A percentile compares a stretch with the other conserved stretches of the same genome.
phyloP scores from a whole-genome alignment of 2,329 filamentous ascomycete genomes.

The Didymella glomerata region DNA sequence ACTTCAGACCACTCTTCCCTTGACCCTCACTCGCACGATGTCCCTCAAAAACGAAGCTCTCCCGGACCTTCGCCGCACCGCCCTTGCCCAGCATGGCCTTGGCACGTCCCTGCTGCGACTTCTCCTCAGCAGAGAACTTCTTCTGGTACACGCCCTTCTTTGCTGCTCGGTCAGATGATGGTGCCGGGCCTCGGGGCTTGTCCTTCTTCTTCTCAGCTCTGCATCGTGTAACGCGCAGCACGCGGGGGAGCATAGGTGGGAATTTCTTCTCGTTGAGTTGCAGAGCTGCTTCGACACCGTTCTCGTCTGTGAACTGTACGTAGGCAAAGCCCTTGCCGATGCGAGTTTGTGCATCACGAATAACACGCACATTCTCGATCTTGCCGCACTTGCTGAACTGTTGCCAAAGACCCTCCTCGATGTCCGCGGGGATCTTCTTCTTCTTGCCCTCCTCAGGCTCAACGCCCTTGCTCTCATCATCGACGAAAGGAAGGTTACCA shows the following conservation, averaged over 20 bases:
- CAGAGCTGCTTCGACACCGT: slow-evolving; percentile 89
- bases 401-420: slow-evolving; percentile 92
- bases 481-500: slow-evolving; percentile 94
- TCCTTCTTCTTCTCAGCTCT: slow-evolving; percentile 66
- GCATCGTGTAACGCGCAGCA: slow-evolving; percentile 85
- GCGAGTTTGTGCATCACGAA: slow-evolving; percentile 86
- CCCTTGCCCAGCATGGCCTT: slow-evolving; percentile 76
- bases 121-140: slow-evolving; percentile 74
- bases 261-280: slow-evolving; percentile 90
- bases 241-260: slow-evolving; percentile 89
- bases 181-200: slow-evolving; percentile 39
- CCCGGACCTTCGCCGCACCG: slow-evolving; percentile 69
- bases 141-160: slow-evolving; percentile 65
- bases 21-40: slow-evolving; percentile 74
- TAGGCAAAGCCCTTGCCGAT: slow-evolving; percentile 98
- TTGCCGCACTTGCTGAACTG: slow-evolving; percentile 79
- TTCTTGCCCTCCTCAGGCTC: slow-evolving; percentile 71
- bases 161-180: slow-evolving; percentile 42
- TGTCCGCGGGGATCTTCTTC: slow-evolving; percentile 78
- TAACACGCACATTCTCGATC: slow-evolving; percentile 91
- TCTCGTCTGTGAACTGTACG: slow-evolving; percentile 90
- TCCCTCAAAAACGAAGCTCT: slow-evolving; percentile 82
- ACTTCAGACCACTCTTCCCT: slow-evolving; percentile 68
- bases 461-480: slow-evolving; percentile 79
- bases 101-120: slow-evolving; percentile 76